phyloP scores from a whole-genome alignment of 2,329 filamentous ascomycete genomes.

The Diplodia mutila region DNA sequence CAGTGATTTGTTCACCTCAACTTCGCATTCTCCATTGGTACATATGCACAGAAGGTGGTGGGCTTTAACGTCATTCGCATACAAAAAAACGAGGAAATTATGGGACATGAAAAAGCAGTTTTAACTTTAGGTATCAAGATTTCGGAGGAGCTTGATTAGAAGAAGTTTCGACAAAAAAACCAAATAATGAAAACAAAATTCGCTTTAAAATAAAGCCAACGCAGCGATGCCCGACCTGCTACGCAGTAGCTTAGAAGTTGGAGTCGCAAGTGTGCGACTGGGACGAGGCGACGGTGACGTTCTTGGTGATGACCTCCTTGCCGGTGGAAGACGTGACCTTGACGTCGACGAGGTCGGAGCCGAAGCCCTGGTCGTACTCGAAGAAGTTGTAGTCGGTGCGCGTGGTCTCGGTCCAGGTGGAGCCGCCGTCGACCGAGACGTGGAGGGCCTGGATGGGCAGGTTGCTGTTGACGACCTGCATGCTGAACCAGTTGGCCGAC shows the following conservation, averaged over 20 bases:
- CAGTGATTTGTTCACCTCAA: too few species aligned
- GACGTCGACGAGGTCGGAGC: constrained; percentile 58
- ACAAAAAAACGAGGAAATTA: background rate
- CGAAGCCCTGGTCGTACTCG: constrained; percentile 61
- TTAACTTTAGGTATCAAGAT: background rate
- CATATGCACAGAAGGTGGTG: background rate
- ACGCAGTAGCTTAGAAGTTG: constrained; percentile 36
- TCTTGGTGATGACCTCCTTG: constrained; percentile 55
- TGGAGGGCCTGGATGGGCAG: constrained; percentile 60
- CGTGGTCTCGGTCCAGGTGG: constrained; percentile 60
- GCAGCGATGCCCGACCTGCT: background rate
- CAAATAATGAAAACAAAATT: background rate
- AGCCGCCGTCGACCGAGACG: constrained; percentile 64
- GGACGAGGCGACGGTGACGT: constrained; percentile 50
- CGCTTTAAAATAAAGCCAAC: background rate
- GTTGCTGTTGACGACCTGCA: constrained; percentile 69
- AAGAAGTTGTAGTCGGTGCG: constrained; percentile 63
- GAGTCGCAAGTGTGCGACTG: constrained; percentile 35
- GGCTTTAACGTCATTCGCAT: constrained; percentile 11
- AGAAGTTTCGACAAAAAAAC: background rate
- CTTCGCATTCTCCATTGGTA: too few species aligned
- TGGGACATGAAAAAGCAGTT: background rate
- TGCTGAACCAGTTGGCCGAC: constrained; percentile 60
- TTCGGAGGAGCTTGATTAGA: background rate
- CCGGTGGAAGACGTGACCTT: constrained; percentile 60